phyloP scores from a whole-genome alignment of 2,329 filamentous ascomycete genomes.

The Trichoderma simmonsii region DNA sequence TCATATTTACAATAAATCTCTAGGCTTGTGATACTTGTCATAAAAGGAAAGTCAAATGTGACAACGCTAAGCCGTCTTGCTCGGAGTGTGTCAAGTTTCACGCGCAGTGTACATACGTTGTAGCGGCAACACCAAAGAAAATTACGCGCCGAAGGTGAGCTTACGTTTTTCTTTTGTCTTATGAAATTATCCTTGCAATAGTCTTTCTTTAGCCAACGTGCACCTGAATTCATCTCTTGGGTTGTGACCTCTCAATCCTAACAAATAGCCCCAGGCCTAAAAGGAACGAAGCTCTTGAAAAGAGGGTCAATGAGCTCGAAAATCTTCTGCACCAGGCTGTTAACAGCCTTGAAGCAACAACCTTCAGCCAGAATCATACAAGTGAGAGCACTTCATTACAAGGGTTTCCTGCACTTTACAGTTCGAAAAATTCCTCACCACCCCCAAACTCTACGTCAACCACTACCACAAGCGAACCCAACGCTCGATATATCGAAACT shows the following conservation, averaged over 20 bases:
- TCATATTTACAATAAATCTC: background rate
- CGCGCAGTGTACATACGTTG: background rate
- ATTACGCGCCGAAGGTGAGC: background rate
- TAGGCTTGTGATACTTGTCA: conserved; percentile 5
- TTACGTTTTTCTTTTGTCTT: background rate
- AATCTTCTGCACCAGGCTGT: background rate
- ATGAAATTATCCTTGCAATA: background rate
- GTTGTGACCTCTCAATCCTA: background rate
- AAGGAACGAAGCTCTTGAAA: background rate
- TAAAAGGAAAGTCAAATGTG: conserved; percentile 8
- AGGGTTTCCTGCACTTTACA: background rate
- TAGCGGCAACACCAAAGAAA: background rate
- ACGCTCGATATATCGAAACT: background rate
- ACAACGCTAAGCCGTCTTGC: background rate
- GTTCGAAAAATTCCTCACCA: background rate
- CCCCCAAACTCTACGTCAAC: background rate
- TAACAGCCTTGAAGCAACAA: background rate
- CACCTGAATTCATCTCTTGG: background rate
- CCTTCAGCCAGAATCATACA: background rate
- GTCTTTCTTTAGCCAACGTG: background rate
- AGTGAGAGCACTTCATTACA: background rate
- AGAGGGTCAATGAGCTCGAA: background rate
- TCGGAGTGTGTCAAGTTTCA: background rate
- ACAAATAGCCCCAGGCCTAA: background rate
- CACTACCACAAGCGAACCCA: background rate